phyloP scores from a whole-genome alignment of 2,329 filamentous ascomycete species.

The Alternaria ethzedia region DNA sequence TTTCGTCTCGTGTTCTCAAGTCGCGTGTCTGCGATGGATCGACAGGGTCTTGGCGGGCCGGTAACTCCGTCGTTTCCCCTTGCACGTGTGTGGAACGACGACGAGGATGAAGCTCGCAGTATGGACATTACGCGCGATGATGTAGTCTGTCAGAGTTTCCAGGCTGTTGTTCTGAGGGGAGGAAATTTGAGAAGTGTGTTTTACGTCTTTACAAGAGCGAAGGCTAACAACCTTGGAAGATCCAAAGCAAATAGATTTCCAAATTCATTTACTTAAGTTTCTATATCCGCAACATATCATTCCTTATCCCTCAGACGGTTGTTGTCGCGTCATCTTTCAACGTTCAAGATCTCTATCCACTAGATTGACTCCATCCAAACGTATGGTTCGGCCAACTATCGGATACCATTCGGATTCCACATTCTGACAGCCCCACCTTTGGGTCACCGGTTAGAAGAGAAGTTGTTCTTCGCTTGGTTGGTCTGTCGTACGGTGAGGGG shows the following conservation, averaged over 20 bases:
- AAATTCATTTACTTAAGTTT: background rate
- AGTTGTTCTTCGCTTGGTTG: background rate
- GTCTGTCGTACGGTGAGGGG: background rate
- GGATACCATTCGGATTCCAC: background rate
- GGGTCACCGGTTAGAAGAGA: background rate
- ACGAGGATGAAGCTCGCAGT: background rate
- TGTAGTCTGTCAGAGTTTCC: fast-evolving
- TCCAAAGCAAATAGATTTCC: background rate
- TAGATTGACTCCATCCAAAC: background rate
- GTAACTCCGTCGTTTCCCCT: background rate
- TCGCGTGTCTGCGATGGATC: conserved; percentile 6
- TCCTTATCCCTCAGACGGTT: fast-evolving
- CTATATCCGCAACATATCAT: no score
- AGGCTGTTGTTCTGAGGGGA: background rate
- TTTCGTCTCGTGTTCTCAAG: background rate
- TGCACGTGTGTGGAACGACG: background rate
- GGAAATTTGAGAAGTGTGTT: background rate
- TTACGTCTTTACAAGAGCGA: background rate
- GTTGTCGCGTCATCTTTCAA: background rate
- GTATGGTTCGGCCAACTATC: background rate
- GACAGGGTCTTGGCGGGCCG: conserved; percentile 12
- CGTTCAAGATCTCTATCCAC: background rate
- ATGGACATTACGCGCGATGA: background rate
- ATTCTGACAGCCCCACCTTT: background rate
- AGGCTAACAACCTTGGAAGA: background rate